Percentiles rank a stretch among this genome's conserved stretches.
Conservation (phyloP, 2,329 filamentous ascomycete species). For the Diaporthe citriasiana region DNA sequence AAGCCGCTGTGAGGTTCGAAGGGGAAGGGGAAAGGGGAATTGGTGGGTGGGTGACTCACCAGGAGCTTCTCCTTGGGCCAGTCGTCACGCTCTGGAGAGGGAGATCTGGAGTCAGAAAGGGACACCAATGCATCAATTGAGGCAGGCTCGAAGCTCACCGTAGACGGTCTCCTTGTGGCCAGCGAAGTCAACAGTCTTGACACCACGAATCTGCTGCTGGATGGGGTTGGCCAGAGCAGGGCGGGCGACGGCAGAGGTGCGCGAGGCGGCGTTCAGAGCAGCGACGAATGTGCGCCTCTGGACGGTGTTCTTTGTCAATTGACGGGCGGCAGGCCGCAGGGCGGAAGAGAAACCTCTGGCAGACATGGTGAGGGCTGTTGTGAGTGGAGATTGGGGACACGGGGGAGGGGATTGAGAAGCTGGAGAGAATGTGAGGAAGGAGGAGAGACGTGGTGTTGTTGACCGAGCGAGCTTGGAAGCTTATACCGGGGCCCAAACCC, state of each 20-base stretch:
- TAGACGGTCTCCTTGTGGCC: conserved; percentile 95
- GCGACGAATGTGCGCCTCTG: conserved; percentile 75
- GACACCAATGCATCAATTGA: conserved; percentile 39
- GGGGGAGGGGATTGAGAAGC: conserved; percentile 48
- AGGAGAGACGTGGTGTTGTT: conserved; percentile 35
- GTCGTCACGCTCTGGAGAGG: conserved; percentile 86
- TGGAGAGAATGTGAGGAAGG: conserved; percentile 47
- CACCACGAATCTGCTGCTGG: conserved; percentile 80
- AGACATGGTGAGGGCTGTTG: conserved; percentile 73
- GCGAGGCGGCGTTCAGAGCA: conserved; percentile 66
- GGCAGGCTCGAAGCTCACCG: conserved; percentile 66
- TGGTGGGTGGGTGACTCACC: conserved; percentile 69
- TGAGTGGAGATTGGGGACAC: conserved; percentile 50
- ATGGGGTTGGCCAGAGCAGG: conserved; percentile 63
- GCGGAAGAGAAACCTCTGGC: conserved; percentile 80
- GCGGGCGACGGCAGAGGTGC: conserved; percentile 63
- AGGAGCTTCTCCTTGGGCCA: conserved; percentile 99
- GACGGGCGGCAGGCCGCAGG: conserved; percentile 74
- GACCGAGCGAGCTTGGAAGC: conserved; percentile 26
- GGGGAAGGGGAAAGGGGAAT: neutral
- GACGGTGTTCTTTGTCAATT: conserved; percentile 71
- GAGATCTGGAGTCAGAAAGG: conserved; percentile 26
- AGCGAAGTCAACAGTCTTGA: conserved; percentile 99
- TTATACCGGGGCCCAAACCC: conserved; percentile 21
- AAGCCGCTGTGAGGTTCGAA: conserved; percentile 3